Conservation (phyloP, 306 rosid genomes). For the Argentina anserina region DNA sequence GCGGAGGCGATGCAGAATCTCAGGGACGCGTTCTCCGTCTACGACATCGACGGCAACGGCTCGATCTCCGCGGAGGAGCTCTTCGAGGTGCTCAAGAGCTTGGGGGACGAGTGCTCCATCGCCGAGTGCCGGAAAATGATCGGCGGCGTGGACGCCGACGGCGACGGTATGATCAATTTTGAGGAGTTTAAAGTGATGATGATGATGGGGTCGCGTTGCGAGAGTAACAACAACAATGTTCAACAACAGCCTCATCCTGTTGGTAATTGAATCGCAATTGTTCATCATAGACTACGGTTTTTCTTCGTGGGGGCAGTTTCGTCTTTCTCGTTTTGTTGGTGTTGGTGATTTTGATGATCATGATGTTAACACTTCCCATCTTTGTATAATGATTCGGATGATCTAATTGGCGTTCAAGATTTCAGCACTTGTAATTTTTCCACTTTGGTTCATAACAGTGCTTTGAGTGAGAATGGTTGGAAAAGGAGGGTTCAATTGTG, state of each 20-base stretch:
- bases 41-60: slow-evolving; percentile 82
- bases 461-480: background rate
- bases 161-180: slow-evolving; percentile 79
- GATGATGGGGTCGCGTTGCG: slow-evolving; percentile 51
- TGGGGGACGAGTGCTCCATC: slow-evolving; percentile 76
- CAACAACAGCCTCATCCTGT: background rate
- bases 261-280: background rate
- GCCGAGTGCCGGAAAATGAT: slow-evolving; percentile 86
- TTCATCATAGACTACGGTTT: background rate
- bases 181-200: slow-evolving; percentile 89
- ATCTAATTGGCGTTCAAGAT: background rate
- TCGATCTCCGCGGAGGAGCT: slow-evolving; percentile 87
- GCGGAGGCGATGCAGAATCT: slow-evolving; percentile 67
- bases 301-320: too few species aligned
- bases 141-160: slow-evolving; percentile 70
- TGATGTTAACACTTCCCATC: background rate
- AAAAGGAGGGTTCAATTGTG: too few species aligned
- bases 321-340: too few species aligned
- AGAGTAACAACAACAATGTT: background rate
- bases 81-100: slow-evolving; percentile 57
- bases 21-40: slow-evolving; percentile 78
- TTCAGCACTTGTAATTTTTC: background rate
- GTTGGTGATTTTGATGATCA: background rate
- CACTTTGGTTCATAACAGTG: background rate
- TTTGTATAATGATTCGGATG: slow-evolving; percentile 6